A percentile compares a stretch with the other conserved stretches of the same genome.
Evolutionary conservation across 2,329 filamentous ascomycete species (phyloP).

Genomic region (Esteya vermicola): DNA sequence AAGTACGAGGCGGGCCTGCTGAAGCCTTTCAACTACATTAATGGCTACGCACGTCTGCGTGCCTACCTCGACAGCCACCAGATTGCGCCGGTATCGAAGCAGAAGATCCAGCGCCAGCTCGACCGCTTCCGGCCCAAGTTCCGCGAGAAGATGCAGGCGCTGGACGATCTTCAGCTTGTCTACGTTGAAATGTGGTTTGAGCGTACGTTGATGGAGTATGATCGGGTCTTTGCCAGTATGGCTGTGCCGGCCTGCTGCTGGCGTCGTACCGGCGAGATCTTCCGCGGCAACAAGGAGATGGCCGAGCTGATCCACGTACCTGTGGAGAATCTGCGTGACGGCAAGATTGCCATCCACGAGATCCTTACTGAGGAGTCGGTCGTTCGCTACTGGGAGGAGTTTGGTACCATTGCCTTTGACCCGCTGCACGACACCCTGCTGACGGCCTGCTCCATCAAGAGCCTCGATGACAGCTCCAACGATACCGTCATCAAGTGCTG

Average conservation of each 20-base stretch:
- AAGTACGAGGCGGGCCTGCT: constrained; percentile 93
- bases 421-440: constrained; percentile 85
- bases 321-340: constrained; percentile 79
- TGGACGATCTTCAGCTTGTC: constrained; percentile 89
- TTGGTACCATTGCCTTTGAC: constrained; percentile 94
- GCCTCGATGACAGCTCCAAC: constrained; percentile 53
- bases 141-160: constrained; percentile 77
- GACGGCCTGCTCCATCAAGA: constrained; percentile 85
- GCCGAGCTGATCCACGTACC: constrained; percentile 88
- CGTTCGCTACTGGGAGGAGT: constrained; percentile 98
- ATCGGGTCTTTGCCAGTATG: constrained; percentile 97
- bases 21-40: constrained; percentile 97
- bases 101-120: constrained; percentile 83
- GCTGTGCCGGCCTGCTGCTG: constrained; percentile 95
- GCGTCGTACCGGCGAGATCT: constrained; percentile 93
- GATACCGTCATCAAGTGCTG: constrained; percentile 76
- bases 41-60: constrained; percentile 80
- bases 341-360: constrained; percentile 87
- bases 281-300: constrained; percentile 97
- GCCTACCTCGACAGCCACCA: constrained; percentile 77
- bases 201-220: constrained; percentile 89
- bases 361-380: constrained; percentile 90
- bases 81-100: constrained; percentile 65
- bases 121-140: constrained; percentile 93
- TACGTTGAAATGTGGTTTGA: constrained; percentile 99